phyloP scores from a whole-genome alignment of 371 early-diverging fungal genomes.

The Encephalitozoon hellem region DNA sequence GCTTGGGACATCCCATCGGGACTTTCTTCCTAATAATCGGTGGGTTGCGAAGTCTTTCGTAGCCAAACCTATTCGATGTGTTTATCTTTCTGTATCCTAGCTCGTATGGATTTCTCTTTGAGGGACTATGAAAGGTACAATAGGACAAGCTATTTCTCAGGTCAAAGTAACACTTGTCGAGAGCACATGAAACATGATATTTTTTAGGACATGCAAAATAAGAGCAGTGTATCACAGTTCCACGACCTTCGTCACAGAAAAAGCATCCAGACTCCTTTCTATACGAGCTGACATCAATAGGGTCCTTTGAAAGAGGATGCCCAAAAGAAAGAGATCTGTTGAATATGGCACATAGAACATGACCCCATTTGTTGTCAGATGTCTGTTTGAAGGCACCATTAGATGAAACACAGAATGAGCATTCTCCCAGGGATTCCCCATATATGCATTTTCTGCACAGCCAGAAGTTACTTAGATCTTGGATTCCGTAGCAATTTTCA shows the following conservation, averaged over 20 bases:
- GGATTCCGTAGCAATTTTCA: constrained; percentile 60
- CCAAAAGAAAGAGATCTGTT: constrained; percentile 48
- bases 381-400: constrained; percentile 57
- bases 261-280: constrained; percentile 30
- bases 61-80: neutral
- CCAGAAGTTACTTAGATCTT: constrained; percentile 50
- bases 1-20: neutral
- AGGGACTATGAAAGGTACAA: constrained; percentile 55
- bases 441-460: constrained; percentile 56
- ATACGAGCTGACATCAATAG: constrained; percentile 46
- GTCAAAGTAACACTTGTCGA: constrained; percentile 56
- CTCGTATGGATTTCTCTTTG: constrained; percentile 1
- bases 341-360: constrained; percentile 57
- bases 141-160: constrained; percentile 48
- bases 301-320: constrained; percentile 56
- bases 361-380: constrained; percentile 50
- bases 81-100: neutral
- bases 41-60: neutral
- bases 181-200: constrained; percentile 57
- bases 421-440: constrained; percentile 3
- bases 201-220: constrained; percentile 46
- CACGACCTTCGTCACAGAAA: constrained; percentile 33
- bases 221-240: constrained; percentile 44
- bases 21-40: neutral
- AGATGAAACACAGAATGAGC: constrained; percentile 47